Evolutionary conservation across 225 moss, liverwort and hornwort genomes (phyloP).

Genomic region (Anthoceros angustus): DNA sequence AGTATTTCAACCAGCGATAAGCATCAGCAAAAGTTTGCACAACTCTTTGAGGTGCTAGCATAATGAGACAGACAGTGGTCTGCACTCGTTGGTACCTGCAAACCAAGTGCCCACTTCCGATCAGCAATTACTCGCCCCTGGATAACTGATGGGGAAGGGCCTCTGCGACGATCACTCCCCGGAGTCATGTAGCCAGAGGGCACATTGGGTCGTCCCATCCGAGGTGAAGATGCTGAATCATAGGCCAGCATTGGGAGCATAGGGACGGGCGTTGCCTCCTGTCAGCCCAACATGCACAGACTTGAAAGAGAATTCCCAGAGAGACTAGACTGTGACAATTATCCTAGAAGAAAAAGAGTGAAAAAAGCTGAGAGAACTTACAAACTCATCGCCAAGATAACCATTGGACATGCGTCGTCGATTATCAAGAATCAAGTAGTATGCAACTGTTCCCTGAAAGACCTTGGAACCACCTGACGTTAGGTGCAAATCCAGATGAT

Average conservation of each 20-base stretch:
- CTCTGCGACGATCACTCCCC: conserved; percentile 17
- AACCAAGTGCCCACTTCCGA: conserved; percentile 38
- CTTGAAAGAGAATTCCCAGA: not conserved
- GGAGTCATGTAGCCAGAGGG: conserved; percentile 13
- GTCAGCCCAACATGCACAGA: conserved; percentile 7
- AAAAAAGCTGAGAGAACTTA: conserved; percentile 25
- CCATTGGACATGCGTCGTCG: conserved; percentile 39
- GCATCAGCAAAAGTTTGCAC: conserved; percentile 2
- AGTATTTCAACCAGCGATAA: not conserved
- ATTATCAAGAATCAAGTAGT: conserved; percentile 50
- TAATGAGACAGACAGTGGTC: not conserved
- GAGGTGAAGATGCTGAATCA: conserved; percentile 15
- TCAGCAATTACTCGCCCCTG: conserved; percentile 34
- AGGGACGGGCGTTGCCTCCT: conserved; percentile 15
- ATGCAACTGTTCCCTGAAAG: conserved; percentile 42
- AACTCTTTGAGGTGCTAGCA: not conserved
- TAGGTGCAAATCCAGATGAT: not conserved
- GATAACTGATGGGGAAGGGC: conserved; percentile 23
- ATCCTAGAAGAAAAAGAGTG: not conserved
- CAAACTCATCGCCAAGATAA: conserved; percentile 35
- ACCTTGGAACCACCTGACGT: not conserved
- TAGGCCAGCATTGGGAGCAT: conserved; percentile 14
- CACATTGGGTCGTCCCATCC: conserved; percentile 17
- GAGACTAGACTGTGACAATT: not conserved
- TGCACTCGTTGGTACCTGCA: conserved; percentile 21